Conservation (phyloP, 768 basidiomycete species). For the Dioszegia crocea region DNA sequence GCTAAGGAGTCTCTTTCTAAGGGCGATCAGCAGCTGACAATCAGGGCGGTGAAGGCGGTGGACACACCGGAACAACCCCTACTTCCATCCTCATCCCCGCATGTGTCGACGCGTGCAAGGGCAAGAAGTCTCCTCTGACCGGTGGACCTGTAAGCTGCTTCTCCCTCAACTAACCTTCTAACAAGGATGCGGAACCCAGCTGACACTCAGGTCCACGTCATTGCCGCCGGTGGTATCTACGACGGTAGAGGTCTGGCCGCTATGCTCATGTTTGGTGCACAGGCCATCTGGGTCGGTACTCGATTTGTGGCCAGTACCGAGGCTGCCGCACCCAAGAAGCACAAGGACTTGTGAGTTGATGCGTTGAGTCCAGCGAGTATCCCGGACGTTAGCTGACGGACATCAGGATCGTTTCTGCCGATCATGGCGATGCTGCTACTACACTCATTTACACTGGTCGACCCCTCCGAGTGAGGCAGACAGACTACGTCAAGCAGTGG, state of each 20-base stretch:
- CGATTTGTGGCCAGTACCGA: slow-evolving; percentile 79
- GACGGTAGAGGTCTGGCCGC: slow-evolving; percentile 84
- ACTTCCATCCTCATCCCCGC: slow-evolving; percentile 85
- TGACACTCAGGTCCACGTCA: slow-evolving; percentile 60
- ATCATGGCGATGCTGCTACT: slow-evolving; percentile 67
- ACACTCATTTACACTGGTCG: slow-evolving; percentile 89
- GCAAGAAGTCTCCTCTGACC: slow-evolving; percentile 70
- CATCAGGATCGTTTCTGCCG: slow-evolving; percentile 28
- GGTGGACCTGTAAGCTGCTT: slow-evolving; percentile 58
- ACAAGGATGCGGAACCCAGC: neutral
- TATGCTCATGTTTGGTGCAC: slow-evolving; percentile 81
- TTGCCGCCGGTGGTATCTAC: slow-evolving; percentile 88
- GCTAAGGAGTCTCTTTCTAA: neutral
- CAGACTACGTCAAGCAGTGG: slow-evolving; percentile 82
- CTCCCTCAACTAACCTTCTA: neutral
- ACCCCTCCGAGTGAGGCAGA: slow-evolving; percentile 77
- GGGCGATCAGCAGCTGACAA: neutral
- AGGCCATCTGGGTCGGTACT: slow-evolving; percentile 78
- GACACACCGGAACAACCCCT: slow-evolving; percentile 81
- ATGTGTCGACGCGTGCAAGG: slow-evolving; percentile 77
- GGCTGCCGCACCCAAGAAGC: slow-evolving; percentile 73
- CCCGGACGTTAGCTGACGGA: neutral
- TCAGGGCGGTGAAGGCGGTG: slow-evolving; percentile 83
- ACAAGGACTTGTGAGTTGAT: slow-evolving; percentile 65
- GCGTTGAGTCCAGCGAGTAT: neutral